phyloP scores from a whole-genome alignment of 805 yeast species.

The Kurtzmaniella cleridarum region DNA sequence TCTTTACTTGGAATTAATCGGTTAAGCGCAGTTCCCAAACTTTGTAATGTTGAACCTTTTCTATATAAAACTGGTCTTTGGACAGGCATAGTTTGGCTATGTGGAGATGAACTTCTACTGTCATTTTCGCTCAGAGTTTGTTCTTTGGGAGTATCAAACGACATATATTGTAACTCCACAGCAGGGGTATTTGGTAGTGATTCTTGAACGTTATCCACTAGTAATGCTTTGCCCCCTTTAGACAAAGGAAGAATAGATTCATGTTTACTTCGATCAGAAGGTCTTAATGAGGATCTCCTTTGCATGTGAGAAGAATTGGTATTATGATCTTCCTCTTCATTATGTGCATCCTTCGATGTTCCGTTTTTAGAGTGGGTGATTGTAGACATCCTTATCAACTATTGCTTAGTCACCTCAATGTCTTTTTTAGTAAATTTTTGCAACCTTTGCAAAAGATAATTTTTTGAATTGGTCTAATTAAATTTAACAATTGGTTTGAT shows the following conservation, averaged over 20 bases:
- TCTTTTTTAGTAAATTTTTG: too few species aligned
- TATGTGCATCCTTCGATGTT: too few species aligned
- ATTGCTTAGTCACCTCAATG: too few species aligned
- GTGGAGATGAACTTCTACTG: background rate
- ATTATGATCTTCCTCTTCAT: too few species aligned
- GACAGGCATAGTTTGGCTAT: background rate
- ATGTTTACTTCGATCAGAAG: background rate
- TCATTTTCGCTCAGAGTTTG: too few species aligned
- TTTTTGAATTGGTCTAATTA: too few species aligned
- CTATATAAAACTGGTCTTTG: conserved; percentile 2
- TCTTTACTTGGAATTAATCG: too few species aligned
- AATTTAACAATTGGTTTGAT: too few species aligned
- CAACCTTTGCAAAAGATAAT: too few species aligned
- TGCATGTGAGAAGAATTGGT: background rate
- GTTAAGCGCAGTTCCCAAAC: too few species aligned
- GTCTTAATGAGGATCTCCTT: conserved; percentile 1
- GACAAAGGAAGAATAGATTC: conserved; percentile 3
- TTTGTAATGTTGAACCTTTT: background rate
- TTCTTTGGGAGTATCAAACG: background rate
- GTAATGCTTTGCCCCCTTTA: background rate
- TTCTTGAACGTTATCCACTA: conserved; percentile 31
- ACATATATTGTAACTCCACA: conserved; percentile 15
- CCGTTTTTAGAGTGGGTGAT: too few species aligned
- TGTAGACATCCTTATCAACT: too few species aligned
- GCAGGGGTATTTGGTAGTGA: conserved; percentile 40